These are phyloP conservation scores for Podospora comata DNA, from an alignment of 495 filamentous ascomycete species.

Conservation along the genomic window DNA sequence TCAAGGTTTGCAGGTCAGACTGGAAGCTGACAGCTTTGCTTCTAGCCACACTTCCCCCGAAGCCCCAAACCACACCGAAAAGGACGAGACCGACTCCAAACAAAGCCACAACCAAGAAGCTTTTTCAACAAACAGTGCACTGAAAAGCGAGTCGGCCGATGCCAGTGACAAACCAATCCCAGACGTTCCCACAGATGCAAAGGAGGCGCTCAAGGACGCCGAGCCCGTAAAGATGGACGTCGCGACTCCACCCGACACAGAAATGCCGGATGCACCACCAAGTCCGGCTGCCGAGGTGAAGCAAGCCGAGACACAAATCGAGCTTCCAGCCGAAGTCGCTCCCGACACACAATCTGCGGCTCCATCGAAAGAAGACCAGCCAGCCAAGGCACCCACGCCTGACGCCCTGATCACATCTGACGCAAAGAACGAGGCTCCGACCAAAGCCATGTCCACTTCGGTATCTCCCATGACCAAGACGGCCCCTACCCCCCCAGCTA, in stretches of 20 bases:
- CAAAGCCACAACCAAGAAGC: conserved; percentile 23
- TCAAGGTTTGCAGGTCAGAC: background rate
- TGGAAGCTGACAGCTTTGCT: conserved; percentile 4
- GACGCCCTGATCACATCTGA: background rate
- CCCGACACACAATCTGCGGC: background rate
- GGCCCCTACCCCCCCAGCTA: background rate
- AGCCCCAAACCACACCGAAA: background rate
- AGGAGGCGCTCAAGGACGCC: conserved; percentile 15
- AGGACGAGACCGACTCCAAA: background rate
- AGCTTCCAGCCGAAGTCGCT: background rate
- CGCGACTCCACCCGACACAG: conserved; percentile 24
- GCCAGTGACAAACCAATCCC: conserved; percentile 3
- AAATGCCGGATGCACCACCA: conserved; percentile 36
- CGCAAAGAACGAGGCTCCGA: background rate
- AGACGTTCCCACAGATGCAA: conserved; percentile 4
- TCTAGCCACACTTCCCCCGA: conserved; percentile 22
- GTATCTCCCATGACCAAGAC: background rate
- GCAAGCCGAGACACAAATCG: background rate
- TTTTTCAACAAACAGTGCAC: conserved; percentile 26
- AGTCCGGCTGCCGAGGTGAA: conserved; percentile 8
- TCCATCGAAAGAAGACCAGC: background rate
- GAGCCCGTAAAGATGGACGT: conserved; percentile 20
- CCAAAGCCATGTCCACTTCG: background rate
- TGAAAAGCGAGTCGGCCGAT: conserved; percentile 1
- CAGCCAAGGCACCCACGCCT: background rate